phyloP scores from a whole-genome alignment of 2,329 filamentous ascomycete genomes.

The Aureobasidium zeae region DNA sequence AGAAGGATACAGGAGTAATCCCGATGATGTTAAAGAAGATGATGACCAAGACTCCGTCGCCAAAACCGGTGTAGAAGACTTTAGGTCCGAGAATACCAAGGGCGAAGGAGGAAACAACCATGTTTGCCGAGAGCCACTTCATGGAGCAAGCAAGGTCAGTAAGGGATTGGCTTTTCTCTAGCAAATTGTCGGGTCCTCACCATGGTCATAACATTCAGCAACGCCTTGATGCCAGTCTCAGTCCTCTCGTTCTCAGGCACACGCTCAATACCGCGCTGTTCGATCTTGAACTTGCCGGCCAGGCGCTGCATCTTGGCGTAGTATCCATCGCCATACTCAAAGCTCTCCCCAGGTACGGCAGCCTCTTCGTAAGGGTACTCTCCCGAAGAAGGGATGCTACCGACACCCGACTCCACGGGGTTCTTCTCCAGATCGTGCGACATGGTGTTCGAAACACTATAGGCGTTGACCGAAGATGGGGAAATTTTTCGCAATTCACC shows the following conservation, averaged over 20 bases:
- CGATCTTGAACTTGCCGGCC: slow-evolving; percentile 57
- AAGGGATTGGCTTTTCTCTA: slow-evolving; percentile 13
- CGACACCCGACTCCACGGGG: slow-evolving; percentile 23
- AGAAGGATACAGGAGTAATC: slow-evolving; percentile 64
- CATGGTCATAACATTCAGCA: slow-evolving; percentile 62
- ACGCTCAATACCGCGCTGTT: slow-evolving; percentile 67
- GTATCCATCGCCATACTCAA: slow-evolving; percentile 46
- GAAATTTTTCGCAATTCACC: slow-evolving; percentile 5
- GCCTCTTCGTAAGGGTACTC: slow-evolving; percentile 30
- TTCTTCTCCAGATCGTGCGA: slow-evolving; percentile 22
- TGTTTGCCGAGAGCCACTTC: slow-evolving; percentile 73
- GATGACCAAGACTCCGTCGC: slow-evolving; percentile 62
- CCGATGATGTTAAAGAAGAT: slow-evolving; percentile 69
- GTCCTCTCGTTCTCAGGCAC: slow-evolving; percentile 61
- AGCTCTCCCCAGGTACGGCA: slow-evolving; percentile 50
- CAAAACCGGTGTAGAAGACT: slow-evolving; percentile 60
- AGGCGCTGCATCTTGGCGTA: slow-evolving; percentile 54
- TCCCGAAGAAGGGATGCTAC: slow-evolving; percentile 21
- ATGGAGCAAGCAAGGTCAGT: slow-evolving; percentile 15
- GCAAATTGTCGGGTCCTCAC: slow-evolving; percentile 34
- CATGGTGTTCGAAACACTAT: slow-evolving; percentile 1
- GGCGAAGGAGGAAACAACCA: slow-evolving; percentile 68
- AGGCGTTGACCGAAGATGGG: slow-evolving; percentile 9
- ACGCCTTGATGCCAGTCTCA: slow-evolving; percentile 44
- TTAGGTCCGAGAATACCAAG: slow-evolving; percentile 63